Conservation (phyloP, 495 filamentous ascomycete genomes). For the Chaetomidium leptoderma region DNA sequence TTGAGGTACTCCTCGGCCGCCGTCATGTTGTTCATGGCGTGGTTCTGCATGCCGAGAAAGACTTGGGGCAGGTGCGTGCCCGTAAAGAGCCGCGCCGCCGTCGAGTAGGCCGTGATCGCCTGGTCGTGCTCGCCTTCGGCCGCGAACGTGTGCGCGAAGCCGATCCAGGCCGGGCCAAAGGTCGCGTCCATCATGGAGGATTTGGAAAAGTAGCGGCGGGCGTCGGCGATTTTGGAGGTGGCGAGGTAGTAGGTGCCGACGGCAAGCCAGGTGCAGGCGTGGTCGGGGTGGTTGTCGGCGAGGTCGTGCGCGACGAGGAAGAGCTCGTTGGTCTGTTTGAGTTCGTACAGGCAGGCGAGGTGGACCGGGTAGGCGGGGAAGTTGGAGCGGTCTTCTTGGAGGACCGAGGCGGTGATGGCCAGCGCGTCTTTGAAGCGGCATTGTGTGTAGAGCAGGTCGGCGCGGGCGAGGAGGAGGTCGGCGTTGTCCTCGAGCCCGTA, state of each 20-base stretch:
- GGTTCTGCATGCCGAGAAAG: slow-evolving; percentile 97
- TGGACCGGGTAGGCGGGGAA: slow-evolving; percentile 87
- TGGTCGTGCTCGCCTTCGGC: slow-evolving; percentile 99
- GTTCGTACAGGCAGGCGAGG: slow-evolving; percentile 86
- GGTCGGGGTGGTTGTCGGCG: slow-evolving; percentile 85
- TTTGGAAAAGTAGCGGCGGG: slow-evolving; percentile 93
- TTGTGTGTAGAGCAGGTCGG: slow-evolving; percentile 89
- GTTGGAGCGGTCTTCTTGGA: slow-evolving; percentile 78
- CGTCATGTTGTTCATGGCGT: slow-evolving; percentile 90
- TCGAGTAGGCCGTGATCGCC: slow-evolving; percentile 96
- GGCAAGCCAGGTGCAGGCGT: slow-evolving; percentile 86
- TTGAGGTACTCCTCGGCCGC: slow-evolving; percentile 94
- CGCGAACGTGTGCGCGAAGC: slow-evolving; percentile 99
- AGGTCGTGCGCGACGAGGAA: slow-evolving; percentile 94
- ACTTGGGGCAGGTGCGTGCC: slow-evolving; percentile 95
- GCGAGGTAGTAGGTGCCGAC: slow-evolving; percentile 93
- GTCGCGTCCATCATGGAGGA: slow-evolving; percentile 95
- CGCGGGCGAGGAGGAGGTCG: slow-evolving; percentile 87
- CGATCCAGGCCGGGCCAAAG: slow-evolving; percentile 97
- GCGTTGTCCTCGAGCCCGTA: slow-evolving; percentile 86
- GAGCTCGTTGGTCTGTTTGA: slow-evolving; percentile 76
- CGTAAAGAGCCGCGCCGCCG: slow-evolving; percentile 90
- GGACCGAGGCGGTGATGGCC: slow-evolving; percentile 73
- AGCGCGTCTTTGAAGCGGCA: slow-evolving; percentile 88
- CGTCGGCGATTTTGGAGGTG: slow-evolving; percentile 85